phyloP scores from a whole-genome alignment of 164 flowering plant species.

The Piper betle region DNA sequence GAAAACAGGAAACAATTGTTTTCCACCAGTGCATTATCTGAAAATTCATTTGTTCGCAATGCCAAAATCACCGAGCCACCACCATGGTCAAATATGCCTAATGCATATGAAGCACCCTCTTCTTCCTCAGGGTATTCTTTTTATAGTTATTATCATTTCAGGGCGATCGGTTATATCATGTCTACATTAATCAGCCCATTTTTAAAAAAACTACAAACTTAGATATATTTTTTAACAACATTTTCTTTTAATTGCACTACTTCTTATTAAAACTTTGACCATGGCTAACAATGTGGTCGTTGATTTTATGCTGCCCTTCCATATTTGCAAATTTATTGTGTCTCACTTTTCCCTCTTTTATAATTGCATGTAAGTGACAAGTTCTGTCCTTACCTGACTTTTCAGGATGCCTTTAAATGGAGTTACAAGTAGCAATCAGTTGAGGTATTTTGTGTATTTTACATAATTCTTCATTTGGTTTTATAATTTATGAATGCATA shows the following conservation, averaged over 20 bases:
- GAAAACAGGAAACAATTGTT: conserved; percentile 76
- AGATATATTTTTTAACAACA: too few relatives aligned
- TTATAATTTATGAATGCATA: too few relatives aligned
- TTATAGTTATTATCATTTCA: neutral
- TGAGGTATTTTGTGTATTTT: conserved; percentile 36
- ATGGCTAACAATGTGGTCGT: neutral
- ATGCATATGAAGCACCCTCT: conserved; percentile 25
- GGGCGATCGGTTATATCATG: neutral
- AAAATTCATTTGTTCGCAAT: conserved; percentile 36
- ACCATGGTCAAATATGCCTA: conserved; percentile 60
- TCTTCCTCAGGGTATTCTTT: conserved; percentile 33
- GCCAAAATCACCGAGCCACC: conserved; percentile 48
- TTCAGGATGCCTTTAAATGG: conserved; percentile 40
- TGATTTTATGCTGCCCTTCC: neutral
- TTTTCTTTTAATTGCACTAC: too few relatives aligned
- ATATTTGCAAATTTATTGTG: neutral
- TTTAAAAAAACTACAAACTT: neutral
- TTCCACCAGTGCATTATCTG: conserved; percentile 51
- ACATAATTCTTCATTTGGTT: too few relatives aligned
- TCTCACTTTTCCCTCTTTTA: neutral
- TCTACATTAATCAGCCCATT: neutral
- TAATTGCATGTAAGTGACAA: neutral
- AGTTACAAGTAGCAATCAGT: conserved; percentile 49
- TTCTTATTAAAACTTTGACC: neutral
- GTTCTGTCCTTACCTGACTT: conserved; percentile 1